These are phyloP conservation scores for Ampelocalamus luodianensis DNA, from an alignment of 176 grass and related monocot species.

Conservation along the genomic window DNA sequence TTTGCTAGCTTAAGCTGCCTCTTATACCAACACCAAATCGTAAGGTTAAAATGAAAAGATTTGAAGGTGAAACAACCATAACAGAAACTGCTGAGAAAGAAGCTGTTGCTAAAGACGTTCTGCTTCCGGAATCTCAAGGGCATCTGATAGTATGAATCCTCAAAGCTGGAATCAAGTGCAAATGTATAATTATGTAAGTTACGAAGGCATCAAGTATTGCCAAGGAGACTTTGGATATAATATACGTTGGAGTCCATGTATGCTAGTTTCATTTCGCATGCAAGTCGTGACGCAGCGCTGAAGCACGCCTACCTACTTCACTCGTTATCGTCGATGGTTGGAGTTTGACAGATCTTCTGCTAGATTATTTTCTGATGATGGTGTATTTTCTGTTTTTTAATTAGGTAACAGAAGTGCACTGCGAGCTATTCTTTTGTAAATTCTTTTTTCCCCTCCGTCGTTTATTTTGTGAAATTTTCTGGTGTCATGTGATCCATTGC, in stretches of 20 bases:
- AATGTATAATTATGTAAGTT: conserved; percentile 92
- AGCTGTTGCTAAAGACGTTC: conserved; percentile 41
- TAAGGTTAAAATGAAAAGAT: conserved; percentile 86
- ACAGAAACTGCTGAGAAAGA: conserved; percentile 29
- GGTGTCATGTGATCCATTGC: conserved; percentile 20
- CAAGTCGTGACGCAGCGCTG: not conserved
- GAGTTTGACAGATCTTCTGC: not conserved
- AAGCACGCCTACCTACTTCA: conserved; percentile 21
- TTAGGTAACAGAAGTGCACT: conserved; percentile 58
- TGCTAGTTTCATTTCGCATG: not conserved
- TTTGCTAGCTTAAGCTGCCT: conserved; percentile 43
- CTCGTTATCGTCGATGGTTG: not conserved
- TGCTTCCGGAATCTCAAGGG: conserved; percentile 48
- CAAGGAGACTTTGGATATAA: not conserved
- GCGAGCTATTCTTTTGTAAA: conserved; percentile 67
- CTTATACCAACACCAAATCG: conserved; percentile 53
- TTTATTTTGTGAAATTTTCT: conserved; percentile 34
- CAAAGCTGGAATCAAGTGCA: conserved; percentile 94
- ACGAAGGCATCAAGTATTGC: not conserved
- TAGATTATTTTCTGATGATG: conserved; percentile 47
- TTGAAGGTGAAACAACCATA: conserved; percentile 61
- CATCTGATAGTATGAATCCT: conserved; percentile 63
- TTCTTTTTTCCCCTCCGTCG: not conserved
- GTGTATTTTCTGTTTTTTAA: conserved; percentile 56
- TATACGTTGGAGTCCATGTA: conserved; percentile 5